A percentile compares a stretch with the other conserved stretches of the same genome.
These are phyloP conservation scores for Escovopsis sp. DNA, from an alignment of 2,329 filamentous ascomycete species.

Conservation along the genomic window DNA sequence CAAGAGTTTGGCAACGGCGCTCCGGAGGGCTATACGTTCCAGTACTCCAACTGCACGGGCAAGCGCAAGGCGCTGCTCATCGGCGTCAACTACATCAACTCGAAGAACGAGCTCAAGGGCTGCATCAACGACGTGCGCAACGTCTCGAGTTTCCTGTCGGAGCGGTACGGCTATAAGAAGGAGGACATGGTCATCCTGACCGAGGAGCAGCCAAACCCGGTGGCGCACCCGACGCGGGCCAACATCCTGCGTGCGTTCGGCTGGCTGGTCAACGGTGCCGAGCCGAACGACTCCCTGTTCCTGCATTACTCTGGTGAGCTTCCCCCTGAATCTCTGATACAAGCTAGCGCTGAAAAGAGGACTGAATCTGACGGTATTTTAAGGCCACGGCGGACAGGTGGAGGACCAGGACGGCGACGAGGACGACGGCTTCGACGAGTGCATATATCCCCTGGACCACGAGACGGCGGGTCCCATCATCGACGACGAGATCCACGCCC, in stretches of 20 bases:
- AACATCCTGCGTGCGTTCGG: slow-evolving; percentile 64
- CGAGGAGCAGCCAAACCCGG: slow-evolving; percentile 55
- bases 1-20: slow-evolving; percentile 54
- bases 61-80: slow-evolving; percentile 60
- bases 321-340: background rate
- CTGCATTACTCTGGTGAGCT: slow-evolving; percentile 54
- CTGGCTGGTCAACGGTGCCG: slow-evolving; percentile 57
- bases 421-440: slow-evolving; percentile 63
- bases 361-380: background rate
- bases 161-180: slow-evolving; percentile 53
- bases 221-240: slow-evolving; percentile 57
- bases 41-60: slow-evolving; percentile 62
- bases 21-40: slow-evolving; percentile 53
- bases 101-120: slow-evolving; percentile 54
- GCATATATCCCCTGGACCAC: slow-evolving; percentile 67
- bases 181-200: slow-evolving; percentile 72
- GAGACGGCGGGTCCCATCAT: slow-evolving; percentile 55
- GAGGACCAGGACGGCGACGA: slow-evolving; percentile 61
- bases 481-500: slow-evolving; percentile 64
- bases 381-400: slow-evolving; percentile 62
- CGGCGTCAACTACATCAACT: slow-evolving; percentile 68
- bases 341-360: background rate
- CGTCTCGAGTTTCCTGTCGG: slow-evolving; percentile 54
- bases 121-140: slow-evolving; percentile 76
- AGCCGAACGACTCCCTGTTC: slow-evolving; percentile 62